Conservation (phyloP, 495 filamentous ascomycete species). For the Neurospora hispaniola region DNA sequence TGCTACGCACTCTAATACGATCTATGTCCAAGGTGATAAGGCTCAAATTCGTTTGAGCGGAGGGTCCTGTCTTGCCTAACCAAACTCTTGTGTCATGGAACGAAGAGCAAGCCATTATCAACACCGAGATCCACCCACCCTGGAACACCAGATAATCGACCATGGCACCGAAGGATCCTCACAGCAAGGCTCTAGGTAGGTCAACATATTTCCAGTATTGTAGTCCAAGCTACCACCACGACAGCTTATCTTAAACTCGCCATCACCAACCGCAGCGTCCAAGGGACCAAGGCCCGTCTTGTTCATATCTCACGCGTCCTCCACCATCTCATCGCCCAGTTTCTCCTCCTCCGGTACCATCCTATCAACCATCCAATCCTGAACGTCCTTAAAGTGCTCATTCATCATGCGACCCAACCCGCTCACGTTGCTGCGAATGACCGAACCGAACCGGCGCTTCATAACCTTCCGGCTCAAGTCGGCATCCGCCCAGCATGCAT, state of each 20-base stretch:
- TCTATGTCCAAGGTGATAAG: background rate
- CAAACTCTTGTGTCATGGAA: background rate
- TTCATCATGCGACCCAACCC: conserved; percentile 56
- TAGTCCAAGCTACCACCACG: background rate
- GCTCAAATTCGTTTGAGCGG: no score
- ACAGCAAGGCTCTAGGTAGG: background rate
- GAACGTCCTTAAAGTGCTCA: conserved; percentile 46
- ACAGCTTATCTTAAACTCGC: no score
- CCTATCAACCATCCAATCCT: conserved; percentile 42
- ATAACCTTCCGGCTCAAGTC: conserved; percentile 46
- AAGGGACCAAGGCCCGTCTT: no score
- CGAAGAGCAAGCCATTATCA: background rate
- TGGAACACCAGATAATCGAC: background rate
- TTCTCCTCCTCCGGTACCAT: conserved; percentile 24
- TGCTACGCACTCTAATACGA: background rate
- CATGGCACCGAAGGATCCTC: background rate
- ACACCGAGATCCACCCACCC: background rate
- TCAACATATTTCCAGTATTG: background rate
- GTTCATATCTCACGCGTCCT: background rate
- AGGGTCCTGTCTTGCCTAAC: background rate
- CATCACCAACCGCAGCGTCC: no score
- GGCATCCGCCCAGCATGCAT: conserved; percentile 56
- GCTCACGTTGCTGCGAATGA: conserved; percentile 42
- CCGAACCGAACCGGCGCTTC: conserved; percentile 55
- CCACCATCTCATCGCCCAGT: conserved; percentile 6